phyloP scores from a whole-genome alignment of 2,329 filamentous ascomycete genomes.

The Spiromastix sp. region DNA sequence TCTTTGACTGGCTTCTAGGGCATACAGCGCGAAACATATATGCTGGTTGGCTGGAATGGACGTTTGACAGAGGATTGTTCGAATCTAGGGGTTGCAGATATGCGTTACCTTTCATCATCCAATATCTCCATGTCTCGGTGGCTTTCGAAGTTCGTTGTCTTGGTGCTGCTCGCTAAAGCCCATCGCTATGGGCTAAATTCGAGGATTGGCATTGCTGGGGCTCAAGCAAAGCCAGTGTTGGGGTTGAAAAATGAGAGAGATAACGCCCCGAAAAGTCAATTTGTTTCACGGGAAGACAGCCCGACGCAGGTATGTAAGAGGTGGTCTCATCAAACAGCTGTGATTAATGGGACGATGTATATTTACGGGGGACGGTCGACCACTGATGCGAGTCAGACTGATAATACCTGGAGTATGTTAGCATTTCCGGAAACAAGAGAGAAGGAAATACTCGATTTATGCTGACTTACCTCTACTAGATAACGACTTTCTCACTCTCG shows the following conservation, averaged over 20 bases:
- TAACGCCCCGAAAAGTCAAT: too few relatives aligned
- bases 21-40: too few relatives aligned
- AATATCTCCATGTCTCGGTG: constrained; percentile 1
- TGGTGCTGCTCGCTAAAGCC: neutral
- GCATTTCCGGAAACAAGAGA: too few relatives aligned
- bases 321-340: constrained; percentile 56
- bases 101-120: neutral
- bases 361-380: constrained; percentile 63
- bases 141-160: constrained; percentile 1
- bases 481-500: constrained; percentile 62
- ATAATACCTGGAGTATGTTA: constrained; percentile 58
- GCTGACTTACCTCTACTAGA: constrained; percentile 38
- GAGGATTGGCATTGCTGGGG: neutral
- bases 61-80: too few relatives aligned
- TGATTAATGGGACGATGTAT: constrained; percentile 66
- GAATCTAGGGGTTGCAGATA: too few relatives aligned
- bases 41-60: too few relatives aligned
- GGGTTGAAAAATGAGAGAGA: too few relatives aligned
- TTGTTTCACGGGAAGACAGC: constrained; percentile 30
- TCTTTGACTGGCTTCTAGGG: too few relatives aligned
- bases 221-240: neutral
- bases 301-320: constrained; percentile 51
- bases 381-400: constrained; percentile 45
- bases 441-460: too few relatives aligned
- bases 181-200: neutral